Conservation (phyloP, 2,329 filamentous ascomycete species). For the Byssoonygena ceratinophila region DNA sequence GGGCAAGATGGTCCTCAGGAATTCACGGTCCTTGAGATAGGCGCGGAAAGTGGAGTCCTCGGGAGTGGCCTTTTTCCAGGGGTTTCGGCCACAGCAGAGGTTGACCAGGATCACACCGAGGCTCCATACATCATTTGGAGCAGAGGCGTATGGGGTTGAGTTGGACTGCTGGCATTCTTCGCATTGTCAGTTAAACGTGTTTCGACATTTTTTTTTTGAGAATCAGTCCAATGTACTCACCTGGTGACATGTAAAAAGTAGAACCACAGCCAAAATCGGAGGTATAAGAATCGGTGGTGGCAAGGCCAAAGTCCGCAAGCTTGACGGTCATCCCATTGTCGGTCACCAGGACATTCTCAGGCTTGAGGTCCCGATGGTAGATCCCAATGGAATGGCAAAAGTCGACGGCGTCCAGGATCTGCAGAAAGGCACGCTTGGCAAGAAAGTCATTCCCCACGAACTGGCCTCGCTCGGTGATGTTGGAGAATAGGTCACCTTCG, state of each 20-base stretch:
- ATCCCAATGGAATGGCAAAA: conserved; percentile 89
- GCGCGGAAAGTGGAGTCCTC: conserved; percentile 94
- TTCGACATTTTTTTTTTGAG: too few relatives aligned
- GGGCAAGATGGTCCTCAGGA: conserved; percentile 85
- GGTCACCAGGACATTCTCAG: conserved; percentile 91
- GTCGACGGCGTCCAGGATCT: conserved; percentile 91
- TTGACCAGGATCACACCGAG: conserved; percentile 98
- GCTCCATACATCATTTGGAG: conserved; percentile 94
- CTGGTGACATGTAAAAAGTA: conserved; percentile 99
- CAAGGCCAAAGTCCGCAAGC: conserved; percentile 93
- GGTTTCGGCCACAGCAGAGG: conserved; percentile 93
- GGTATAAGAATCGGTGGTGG: conserved; percentile 70
- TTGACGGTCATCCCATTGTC: conserved; percentile 84
- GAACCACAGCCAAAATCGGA: conserved; percentile 96
- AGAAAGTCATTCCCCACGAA: conserved; percentile 88
- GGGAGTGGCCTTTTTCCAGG: conserved; percentile 90
- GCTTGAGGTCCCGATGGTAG: conserved; percentile 95
- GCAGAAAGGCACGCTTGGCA: conserved; percentile 78
- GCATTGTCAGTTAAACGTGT: too few relatives aligned
- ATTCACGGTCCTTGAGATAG: conserved; percentile 72
- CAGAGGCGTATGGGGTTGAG: conserved; percentile 71
- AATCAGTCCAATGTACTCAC: too few relatives aligned
- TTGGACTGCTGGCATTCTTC: conserved; percentile 85
- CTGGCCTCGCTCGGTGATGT: conserved; percentile 89
- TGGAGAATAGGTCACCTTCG: conserved; percentile 91